Percentiles rank a stretch among this genome's conserved stretches.
Evolutionary conservation across 306 rosid genomes (phyloP).

Genomic region (Citrullus amarus): DNA sequence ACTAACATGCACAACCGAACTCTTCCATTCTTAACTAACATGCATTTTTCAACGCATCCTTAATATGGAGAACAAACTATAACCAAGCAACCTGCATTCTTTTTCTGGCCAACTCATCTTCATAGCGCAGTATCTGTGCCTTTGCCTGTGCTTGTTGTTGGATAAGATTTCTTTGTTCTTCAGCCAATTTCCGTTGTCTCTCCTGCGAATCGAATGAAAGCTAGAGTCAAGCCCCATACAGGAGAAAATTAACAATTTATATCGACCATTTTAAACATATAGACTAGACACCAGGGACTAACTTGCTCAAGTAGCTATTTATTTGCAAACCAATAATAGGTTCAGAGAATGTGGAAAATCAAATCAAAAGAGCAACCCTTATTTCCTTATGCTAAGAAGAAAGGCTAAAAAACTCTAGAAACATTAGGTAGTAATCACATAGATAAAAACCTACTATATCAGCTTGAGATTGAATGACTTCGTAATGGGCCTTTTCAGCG

Average conservation of each 20-base stretch:
- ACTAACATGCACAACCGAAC: not conserved
- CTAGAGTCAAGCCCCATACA: not conserved
- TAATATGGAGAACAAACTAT: not conserved
- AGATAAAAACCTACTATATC: conserved; percentile 49
- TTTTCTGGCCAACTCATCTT: conserved; percentile 83
- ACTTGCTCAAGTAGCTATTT: not conserved
- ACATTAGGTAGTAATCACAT: not conserved
- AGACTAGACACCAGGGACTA: not conserved
- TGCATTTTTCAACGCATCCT: not conserved
- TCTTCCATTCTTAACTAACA: not conserved
- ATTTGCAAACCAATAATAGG: not conserved
- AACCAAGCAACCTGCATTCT: conserved; percentile 71
- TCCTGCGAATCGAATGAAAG: conserved; percentile 36
- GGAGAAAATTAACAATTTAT: not conserved
- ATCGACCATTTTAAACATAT: not conserved
- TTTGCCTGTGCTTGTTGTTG: conserved; percentile 77
- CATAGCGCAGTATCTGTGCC: conserved; percentile 69
- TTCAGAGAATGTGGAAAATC: not conserved
- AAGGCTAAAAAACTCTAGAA: not conserved
- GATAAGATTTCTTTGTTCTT: conserved; percentile 67
- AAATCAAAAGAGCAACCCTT: not conserved
- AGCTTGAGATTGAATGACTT: conserved; percentile 56
- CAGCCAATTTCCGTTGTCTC: conserved; percentile 63
- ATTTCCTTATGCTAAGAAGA: not conserved
- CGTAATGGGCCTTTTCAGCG: conserved; percentile 67